These are phyloP conservation scores for Pseudogymnoascus sp. DNA, from an alignment of 2,329 filamentous ascomycete species.

Conservation along the genomic window DNA sequence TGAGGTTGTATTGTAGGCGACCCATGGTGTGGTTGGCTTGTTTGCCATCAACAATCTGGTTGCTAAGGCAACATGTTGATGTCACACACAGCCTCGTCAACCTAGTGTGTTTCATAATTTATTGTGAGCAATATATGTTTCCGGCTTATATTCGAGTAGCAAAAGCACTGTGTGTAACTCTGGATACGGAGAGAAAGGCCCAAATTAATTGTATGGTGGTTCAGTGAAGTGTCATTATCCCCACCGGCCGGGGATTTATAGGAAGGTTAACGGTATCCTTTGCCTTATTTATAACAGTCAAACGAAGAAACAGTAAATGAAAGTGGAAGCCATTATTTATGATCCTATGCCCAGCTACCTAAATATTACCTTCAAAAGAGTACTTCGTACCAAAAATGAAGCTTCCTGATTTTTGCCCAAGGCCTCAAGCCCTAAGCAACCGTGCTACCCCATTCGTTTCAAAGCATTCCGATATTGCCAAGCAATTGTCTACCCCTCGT, in stretches of 20 bases:
- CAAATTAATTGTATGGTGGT: neutral
- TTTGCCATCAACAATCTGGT: conserved; percentile 5
- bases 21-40: conserved; percentile 2
- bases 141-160: neutral
- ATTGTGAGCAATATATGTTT: conserved; percentile 8
- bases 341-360: neutral
- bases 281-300: neutral
- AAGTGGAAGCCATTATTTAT: neutral
- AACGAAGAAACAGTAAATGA: neutral
- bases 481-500: neutral
- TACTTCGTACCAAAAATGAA: neutral
- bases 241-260: neutral
- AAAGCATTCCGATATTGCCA: neutral
- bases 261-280: neutral
- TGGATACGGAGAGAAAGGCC: neutral
- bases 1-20: conserved; percentile 10
- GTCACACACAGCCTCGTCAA: neutral
- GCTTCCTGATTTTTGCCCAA: neutral
- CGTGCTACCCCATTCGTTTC: conserved; percentile 1
- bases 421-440: neutral
- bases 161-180: neutral
- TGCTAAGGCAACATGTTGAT: neutral
- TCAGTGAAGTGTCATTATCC: neutral
- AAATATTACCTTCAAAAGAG: neutral
- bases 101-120: conserved; percentile 2